Conservation (phyloP, 1,139 yeast species). For the Scheffersomyces cryptocercus region DNA sequence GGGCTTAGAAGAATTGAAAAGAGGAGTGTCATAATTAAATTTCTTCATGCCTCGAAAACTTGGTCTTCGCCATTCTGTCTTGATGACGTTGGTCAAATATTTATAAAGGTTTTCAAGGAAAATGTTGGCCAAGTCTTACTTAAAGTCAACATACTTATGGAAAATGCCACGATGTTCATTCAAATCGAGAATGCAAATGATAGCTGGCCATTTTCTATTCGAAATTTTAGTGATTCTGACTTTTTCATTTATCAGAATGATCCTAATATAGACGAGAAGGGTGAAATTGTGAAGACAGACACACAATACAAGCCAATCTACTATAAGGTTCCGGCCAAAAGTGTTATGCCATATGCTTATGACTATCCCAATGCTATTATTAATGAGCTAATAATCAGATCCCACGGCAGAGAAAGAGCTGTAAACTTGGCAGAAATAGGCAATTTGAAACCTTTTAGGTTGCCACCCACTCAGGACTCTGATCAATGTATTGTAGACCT, state of each 20-base stretch:
- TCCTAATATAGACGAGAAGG: conserved; percentile 75
- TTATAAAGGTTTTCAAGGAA: conserved; percentile 65
- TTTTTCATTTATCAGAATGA: conserved; percentile 84
- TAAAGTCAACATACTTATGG: conserved; percentile 72
- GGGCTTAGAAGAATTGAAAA: conserved; percentile 49
- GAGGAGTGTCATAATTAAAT: conserved; percentile 61
- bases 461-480: conserved; percentile 51
- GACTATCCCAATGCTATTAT: conserved; percentile 91
- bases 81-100: conserved; percentile 75
- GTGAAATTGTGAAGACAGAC: conserved; percentile 53
- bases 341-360: conserved; percentile 99
- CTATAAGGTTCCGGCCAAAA: conserved; percentile 80
- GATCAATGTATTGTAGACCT: conserved; percentile 68
- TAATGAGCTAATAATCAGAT: conserved; percentile 74
- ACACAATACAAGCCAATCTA: conserved; percentile 68
- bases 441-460: conserved; percentile 78
- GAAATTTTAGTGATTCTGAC: conserved; percentile 85
- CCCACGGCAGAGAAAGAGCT: conserved; percentile 73
- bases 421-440: conserved; percentile 93
- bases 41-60: conserved; percentile 55
- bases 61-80: conserved; percentile 92
- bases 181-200: conserved; percentile 71
- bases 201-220: conserved; percentile 89
- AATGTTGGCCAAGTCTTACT: conserved; percentile 67
- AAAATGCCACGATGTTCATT: conserved; percentile 78